Evolutionary conservation across 164 flowering plant species (phyloP).

Genomic region (Liquidambar formosana): DNA sequence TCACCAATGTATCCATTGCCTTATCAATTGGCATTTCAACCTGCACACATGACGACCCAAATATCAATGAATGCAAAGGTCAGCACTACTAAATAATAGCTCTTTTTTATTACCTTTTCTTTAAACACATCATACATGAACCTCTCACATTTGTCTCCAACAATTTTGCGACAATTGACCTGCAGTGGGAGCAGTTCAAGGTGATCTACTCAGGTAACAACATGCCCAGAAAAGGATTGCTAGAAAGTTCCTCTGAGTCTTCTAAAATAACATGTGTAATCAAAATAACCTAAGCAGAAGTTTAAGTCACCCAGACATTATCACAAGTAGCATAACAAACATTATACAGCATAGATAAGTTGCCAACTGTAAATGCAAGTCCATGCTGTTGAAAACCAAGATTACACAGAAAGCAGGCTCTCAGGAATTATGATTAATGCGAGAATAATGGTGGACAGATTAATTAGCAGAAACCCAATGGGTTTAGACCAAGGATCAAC

Average conservation of each 20-base stretch:
- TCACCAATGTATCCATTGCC: constrained; percentile 62
- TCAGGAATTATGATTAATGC: no score
- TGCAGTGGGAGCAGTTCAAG: constrained; percentile 23
- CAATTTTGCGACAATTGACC: constrained; percentile 34
- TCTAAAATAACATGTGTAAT: neutral
- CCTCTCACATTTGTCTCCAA: constrained; percentile 70
- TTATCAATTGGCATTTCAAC: constrained; percentile 85
- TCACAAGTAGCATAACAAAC: no score
- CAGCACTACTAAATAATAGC: neutral
- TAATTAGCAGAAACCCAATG: no score
- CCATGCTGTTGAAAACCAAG: no score
- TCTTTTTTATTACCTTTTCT: constrained; percentile 51
- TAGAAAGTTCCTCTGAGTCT: neutral
- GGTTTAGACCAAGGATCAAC: no score
- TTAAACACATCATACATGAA: constrained; percentile 63
- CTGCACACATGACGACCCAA: constrained; percentile 36
- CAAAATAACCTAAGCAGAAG: neutral
- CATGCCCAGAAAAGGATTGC: neutral
- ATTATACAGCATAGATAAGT: no score
- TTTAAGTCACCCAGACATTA: neutral
- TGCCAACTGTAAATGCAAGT: no score
- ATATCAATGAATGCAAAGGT: neutral
- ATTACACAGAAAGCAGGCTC: no score
- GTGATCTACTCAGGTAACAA: neutral
- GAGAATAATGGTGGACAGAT: no score